phyloP scores from a whole-genome alignment of 495 filamentous ascomycete species.

The Penicillium ucsense region DNA sequence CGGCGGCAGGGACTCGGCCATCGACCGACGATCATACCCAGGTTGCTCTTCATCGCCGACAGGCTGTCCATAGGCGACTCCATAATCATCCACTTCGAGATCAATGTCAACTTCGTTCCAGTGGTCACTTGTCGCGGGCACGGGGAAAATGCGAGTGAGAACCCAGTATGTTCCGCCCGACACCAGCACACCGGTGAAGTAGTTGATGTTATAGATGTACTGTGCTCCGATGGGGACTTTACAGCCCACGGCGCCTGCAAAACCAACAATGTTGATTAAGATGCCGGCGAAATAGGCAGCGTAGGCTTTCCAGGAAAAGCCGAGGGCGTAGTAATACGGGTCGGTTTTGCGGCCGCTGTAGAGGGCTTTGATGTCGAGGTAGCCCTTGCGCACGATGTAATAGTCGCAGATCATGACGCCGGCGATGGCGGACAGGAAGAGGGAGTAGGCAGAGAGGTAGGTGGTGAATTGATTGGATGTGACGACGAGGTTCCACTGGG shows the following conservation, averaged over 20 bases:
- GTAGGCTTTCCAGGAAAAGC: slow-evolving; percentile 78
- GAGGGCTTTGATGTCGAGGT: slow-evolving; percentile 67
- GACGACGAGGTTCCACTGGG: slow-evolving; percentile 64
- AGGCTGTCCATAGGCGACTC: slow-evolving; percentile 33
- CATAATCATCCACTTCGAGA: slow-evolving; percentile 15
- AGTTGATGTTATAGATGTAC: slow-evolving; percentile 87
- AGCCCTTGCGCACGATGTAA: slow-evolving; percentile 78
- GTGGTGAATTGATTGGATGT: slow-evolving; percentile 85
- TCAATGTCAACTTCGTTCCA: slow-evolving; percentile 81
- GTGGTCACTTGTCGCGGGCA: slow-evolving; percentile 60
- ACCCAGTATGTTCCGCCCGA: slow-evolving; percentile 56
- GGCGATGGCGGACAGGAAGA: slow-evolving; percentile 87
- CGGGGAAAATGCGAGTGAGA: slow-evolving; percentile 57
- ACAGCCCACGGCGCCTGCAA: slow-evolving; percentile 69
- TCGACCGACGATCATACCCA: slow-evolving; percentile 3
- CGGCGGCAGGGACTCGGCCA: slow-evolving; percentile 6
- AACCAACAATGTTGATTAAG: slow-evolving; percentile 86
- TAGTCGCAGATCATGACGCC: slow-evolving; percentile 88
- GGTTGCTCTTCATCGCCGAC: slow-evolving; percentile 18
- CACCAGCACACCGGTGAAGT: slow-evolving; percentile 75
- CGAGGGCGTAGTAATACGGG: slow-evolving; percentile 64
- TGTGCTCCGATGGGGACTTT: slow-evolving; percentile 67
- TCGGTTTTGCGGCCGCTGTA: slow-evolving; percentile 60
- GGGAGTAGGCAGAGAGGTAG: slow-evolving; percentile 89
- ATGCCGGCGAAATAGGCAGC: slow-evolving; percentile 78